These are phyloP conservation scores for Solioccasus polychromus DNA, from an alignment of 768 basidiomycete genomes.

Conservation along the genomic window DNA sequence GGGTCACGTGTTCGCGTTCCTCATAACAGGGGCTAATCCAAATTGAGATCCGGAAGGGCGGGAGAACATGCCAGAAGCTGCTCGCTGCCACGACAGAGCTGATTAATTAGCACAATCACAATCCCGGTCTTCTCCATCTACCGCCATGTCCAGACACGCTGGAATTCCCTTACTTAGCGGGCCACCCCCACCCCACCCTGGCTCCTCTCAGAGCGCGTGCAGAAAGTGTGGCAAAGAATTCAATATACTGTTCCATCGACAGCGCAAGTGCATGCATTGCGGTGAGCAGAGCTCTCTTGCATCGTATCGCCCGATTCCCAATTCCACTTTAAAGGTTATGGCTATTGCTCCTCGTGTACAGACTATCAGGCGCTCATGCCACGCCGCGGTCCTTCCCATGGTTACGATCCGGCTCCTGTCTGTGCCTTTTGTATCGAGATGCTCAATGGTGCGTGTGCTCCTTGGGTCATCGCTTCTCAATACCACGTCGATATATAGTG, in stretches of 20 bases:
- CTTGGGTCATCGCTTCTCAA: neutral
- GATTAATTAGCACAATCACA: neutral
- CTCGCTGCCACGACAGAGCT: neutral
- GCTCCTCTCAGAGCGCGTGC: constrained; percentile 39
- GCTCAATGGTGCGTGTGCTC: constrained; percentile 49
- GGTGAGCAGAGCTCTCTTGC: constrained; percentile 41
- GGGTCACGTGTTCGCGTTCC: constrained; percentile 23
- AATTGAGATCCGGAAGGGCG: neutral
- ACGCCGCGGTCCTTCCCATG: constrained; percentile 45
- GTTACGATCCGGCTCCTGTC: constrained; percentile 64
- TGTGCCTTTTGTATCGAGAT: constrained; percentile 75
- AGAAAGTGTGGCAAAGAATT: constrained; percentile 77
- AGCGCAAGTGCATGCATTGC: constrained; percentile 71
- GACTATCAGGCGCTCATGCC: constrained; percentile 81
- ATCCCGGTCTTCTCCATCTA: neutral
- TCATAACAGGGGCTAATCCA: neutral
- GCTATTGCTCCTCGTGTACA: constrained; percentile 69
- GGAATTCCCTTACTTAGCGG: constrained; percentile 75
- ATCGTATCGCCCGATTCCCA: neutral
- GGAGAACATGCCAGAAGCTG: constrained; percentile 16
- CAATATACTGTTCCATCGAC: constrained; percentile 59
- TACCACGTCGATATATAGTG: constrained; percentile 39
- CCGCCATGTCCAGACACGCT: constrained; percentile 20
- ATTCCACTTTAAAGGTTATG: constrained; percentile 47
- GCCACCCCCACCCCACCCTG: constrained; percentile 43